Base-by-base conservation (phyloP, 106 monocot species). In the Dioscorea alata region DNA sequence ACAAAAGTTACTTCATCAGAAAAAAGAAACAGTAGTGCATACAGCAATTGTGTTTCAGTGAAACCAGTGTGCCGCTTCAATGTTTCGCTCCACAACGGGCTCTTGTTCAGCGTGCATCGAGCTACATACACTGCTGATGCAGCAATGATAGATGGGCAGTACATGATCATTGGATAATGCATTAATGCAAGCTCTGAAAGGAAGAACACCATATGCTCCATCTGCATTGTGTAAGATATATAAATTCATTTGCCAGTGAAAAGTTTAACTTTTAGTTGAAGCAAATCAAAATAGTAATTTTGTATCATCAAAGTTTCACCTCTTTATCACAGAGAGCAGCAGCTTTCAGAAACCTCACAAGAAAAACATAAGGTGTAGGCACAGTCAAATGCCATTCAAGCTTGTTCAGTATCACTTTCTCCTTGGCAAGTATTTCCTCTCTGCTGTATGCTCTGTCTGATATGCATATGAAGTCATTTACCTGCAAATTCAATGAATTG, bases 391-490 rank as follows among this genome's bases (percentile, higher is more conserved):
- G 71, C 83, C 83, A 83, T 51, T 79, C 79, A 13, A 83, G 74
- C 71, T 75, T 79, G 68, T 84, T 80, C 32, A 84, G 76, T 32
- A 84, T 84, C 25, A 12, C 48, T 57, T 79, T 84, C 69, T 84
- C 84, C 84, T 63, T 84, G 1, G n/a, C 59, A 28, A 84, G 80
- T 50, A 84, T 76, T 52, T 84, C 75, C 50, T 84, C 84, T 60
- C 84, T 63, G 24, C 61, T 49, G 49, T 80, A 84, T 2, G 80
- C 68, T 28, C 20, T 79, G 33, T 79, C 83, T 25, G 83, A 70
- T 61, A 91, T 87, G 73, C 76, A 78, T 18, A 91, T 91, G 84
- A 91, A 91, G 56, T 91, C 90, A 20, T 80, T 77, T 17, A 91
- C 28, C 28, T 28, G 28, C 28, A 28, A 3, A 28, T 28, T 28